Percentiles rank a stretch among this genome's conserved stretches.
Evolutionary conservation across 1,139 yeast genomes (phyloP).

Genomic region (Scheffersomyces titani): DNA sequence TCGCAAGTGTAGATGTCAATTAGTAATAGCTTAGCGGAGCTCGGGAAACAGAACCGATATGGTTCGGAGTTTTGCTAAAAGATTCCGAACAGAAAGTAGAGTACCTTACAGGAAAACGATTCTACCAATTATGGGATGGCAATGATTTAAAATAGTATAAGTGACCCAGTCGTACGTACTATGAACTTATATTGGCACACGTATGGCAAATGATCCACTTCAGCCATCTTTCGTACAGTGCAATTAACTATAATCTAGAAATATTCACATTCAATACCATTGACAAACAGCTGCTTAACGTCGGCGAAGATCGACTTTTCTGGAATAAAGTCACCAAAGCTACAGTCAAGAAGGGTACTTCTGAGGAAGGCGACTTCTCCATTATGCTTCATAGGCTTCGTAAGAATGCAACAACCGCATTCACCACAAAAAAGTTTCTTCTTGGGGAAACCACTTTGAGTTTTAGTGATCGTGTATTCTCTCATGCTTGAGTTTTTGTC

Average conservation of each 20-base stretch:
- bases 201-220: too few species aligned
- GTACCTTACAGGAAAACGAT: too few species aligned
- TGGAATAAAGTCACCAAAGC: not conserved
- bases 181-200: too few species aligned
- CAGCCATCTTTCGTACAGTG: too few species aligned
- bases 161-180: too few species aligned
- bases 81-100: too few species aligned
- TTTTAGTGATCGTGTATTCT: slow-evolving; percentile 14
- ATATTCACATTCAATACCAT: not conserved
- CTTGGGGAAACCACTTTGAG: slow-evolving; percentile 24
- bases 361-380: slow-evolving; percentile 20
- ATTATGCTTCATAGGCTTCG: slow-evolving; percentile 20
- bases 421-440: slow-evolving; percentile 18
- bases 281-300: not conserved
- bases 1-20: too few species aligned
- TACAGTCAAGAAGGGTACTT: slow-evolving; percentile 18
- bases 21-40: too few species aligned
- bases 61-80: too few species aligned
- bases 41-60: too few species aligned
- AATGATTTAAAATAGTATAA: too few species aligned
- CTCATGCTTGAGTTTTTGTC: slow-evolving; percentile 13
- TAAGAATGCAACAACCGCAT: slow-evolving; percentile 23
- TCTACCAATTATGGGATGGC: too few species aligned
- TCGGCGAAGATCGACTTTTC: not conserved
- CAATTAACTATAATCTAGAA: not conserved